Percentiles rank a stretch among this genome's conserved stretches.
These are phyloP conservation scores for Prunus dulcis DNA, from an alignment of 306 rosid genomes.

Conservation along the genomic window DNA sequence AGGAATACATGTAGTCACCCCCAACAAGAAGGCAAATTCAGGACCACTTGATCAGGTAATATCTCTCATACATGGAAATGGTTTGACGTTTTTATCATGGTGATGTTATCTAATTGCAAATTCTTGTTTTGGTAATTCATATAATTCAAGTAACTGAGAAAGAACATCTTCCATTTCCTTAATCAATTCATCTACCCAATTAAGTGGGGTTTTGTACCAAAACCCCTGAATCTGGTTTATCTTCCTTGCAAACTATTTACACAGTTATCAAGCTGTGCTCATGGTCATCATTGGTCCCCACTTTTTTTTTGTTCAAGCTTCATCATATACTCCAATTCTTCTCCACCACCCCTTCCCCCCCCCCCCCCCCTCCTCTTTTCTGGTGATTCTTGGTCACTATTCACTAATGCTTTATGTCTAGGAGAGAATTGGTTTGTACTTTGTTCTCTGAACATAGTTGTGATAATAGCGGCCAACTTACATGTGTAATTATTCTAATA, in stretches of 20 bases:
- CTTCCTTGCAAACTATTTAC: neutral
- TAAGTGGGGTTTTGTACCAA: neutral
- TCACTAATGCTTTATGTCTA: too few species aligned
- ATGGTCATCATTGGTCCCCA: neutral
- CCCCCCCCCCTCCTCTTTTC: too few species aligned
- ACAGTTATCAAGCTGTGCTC: neutral
- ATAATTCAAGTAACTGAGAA: neutral
- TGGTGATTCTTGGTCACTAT: neutral
- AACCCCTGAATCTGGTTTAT: neutral
- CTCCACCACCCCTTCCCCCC: too few species aligned
- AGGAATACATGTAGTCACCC: constrained; percentile 96
- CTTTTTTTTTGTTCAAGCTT: neutral
- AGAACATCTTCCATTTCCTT: neutral
- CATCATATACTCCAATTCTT: neutral
- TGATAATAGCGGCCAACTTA: neutral
- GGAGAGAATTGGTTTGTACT: neutral
- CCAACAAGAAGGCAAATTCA: constrained; percentile 94
- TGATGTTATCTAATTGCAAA: neutral
- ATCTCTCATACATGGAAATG: neutral
- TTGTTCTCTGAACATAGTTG: neutral
- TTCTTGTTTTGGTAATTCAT: neutral
- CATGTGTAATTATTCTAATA: too few species aligned
- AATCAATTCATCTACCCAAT: neutral
- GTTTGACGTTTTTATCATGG: neutral
- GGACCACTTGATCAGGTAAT: constrained; percentile 97